Evolutionary conservation across 2,329 filamentous ascomycete species (phyloP).

Genomic region (Epichloe elymi): DNA sequence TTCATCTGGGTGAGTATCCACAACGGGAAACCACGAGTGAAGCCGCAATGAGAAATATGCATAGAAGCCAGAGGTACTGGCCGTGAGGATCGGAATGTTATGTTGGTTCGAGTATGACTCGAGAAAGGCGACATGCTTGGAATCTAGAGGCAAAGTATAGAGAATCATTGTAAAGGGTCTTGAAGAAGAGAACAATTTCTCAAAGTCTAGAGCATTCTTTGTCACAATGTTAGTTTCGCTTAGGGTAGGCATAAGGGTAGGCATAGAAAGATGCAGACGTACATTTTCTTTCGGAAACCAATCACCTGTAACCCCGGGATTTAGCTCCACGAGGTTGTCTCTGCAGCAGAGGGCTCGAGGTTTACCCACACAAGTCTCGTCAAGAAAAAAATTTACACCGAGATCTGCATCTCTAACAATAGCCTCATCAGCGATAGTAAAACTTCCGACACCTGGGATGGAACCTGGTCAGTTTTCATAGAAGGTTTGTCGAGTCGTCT

Average conservation of each 20-base stretch:
- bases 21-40: conserved; percentile 72
- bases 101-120: conserved; percentile 36
- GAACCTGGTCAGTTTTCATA: not conserved
- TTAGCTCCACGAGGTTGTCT: conserved; percentile 70
- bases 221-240: conserved; percentile 4
- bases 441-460: conserved; percentile 63
- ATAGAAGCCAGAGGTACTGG: conserved; percentile 88
- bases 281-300: conserved; percentile 42
- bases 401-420: conserved; percentile 70
- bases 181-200: conserved; percentile 27
- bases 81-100: conserved; percentile 62
- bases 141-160: conserved; percentile 36
- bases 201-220: conserved; percentile 22
- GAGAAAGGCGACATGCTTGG: conserved; percentile 30
- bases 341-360: conserved; percentile 67
- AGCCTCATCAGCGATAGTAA: conserved; percentile 77
- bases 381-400: conserved; percentile 94
- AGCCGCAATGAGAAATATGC: conserved; percentile 73
- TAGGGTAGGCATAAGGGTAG: conserved; percentile 1
- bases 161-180: conserved; percentile 39
- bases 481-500: not conserved
- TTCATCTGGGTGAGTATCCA: conserved; percentile 89
- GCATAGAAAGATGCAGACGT: not conserved
- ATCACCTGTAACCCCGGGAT: conserved; percentile 77
- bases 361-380: conserved; percentile 62